A percentile compares a stretch with the other conserved stretches of the same genome.
phyloP scores from a whole-genome alignment of 2,329 filamentous ascomycete genomes.

The Calonectria pseudoreteaudii region DNA sequence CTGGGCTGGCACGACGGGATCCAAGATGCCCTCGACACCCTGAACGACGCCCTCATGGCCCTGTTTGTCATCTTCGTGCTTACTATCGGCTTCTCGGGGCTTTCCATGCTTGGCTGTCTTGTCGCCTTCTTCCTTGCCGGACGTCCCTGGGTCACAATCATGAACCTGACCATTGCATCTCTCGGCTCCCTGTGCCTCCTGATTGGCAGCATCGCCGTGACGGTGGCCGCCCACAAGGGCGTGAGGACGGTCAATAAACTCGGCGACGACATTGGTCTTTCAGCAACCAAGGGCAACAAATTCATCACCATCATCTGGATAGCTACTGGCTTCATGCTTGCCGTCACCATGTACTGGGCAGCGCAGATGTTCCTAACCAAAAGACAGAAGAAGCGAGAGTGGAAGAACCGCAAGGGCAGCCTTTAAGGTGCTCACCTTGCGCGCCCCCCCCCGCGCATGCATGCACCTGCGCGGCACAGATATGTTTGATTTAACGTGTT shows the following conservation, averaged over 20 bases:
- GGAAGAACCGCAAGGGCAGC: slow-evolving; percentile 41
- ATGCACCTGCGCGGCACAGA: background rate
- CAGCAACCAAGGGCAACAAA: slow-evolving; percentile 55
- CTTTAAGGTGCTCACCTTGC: background rate
- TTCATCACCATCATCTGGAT: slow-evolving; percentile 62
- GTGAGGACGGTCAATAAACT: slow-evolving; percentile 56
- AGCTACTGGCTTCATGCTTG: slow-evolving; percentile 58
- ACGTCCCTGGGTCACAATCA: slow-evolving; percentile 40
- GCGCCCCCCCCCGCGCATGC: background rate
- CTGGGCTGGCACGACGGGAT: slow-evolving; percentile 59
- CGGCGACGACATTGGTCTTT: slow-evolving; percentile 58
- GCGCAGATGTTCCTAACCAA: slow-evolving; percentile 47
- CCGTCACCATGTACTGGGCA: slow-evolving; percentile 55
- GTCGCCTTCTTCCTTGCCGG: slow-evolving; percentile 50
- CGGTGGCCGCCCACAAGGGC: slow-evolving; percentile 54
- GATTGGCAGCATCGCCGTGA: slow-evolving; percentile 57
- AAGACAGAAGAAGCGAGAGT: slow-evolving; percentile 42
- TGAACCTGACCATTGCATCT: slow-evolving; percentile 52
- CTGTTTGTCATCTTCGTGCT: slow-evolving; percentile 63
- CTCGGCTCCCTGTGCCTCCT: slow-evolving; percentile 53
- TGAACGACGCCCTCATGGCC: slow-evolving; percentile 61
- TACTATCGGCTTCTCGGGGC: slow-evolving; percentile 54
- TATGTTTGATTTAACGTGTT: background rate
- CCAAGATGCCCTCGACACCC: slow-evolving; percentile 59
- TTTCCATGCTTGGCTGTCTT: slow-evolving; percentile 56